Evolutionary conservation across 2,329 filamentous ascomycete species (phyloP).

Genomic region (Alternaria dauci): DNA sequence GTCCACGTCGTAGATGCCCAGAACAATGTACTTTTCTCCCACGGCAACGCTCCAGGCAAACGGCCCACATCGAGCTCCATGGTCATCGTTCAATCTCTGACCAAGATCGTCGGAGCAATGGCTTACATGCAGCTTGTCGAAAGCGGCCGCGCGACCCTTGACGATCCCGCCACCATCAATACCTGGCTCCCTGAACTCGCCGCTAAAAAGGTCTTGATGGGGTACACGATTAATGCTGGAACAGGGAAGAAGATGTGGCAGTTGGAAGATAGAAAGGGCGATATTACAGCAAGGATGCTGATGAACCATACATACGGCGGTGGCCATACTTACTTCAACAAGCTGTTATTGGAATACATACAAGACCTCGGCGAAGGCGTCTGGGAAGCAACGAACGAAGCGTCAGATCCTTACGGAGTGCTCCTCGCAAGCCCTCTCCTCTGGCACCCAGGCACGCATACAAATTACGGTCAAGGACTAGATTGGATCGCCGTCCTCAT

Average conservation of each 20-base stretch:
- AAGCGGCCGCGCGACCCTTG: conserved; percentile 22
- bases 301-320: conserved; percentile 62
- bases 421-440: conserved; percentile 30
- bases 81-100: conserved; percentile 29
- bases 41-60: conserved; percentile 16
- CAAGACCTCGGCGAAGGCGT: conserved; percentile 13
- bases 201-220: conserved; percentile 11
- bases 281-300: conserved; percentile 45
- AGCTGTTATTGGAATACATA: conserved; percentile 35
- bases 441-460: conserved; percentile 57
- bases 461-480: conserved; percentile 53
- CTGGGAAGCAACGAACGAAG: conserved; percentile 26
- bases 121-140: conserved; percentile 39
- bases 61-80: conserved; percentile 25
- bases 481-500: conserved; percentile 61
- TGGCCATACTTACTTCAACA: conserved; percentile 51
- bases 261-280: conserved; percentile 21
- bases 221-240: conserved; percentile 8
- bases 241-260: conserved; percentile 17
- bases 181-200: background rate
- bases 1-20: background rate
- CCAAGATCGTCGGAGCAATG: conserved; percentile 37
- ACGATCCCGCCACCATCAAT: conserved; percentile 26
- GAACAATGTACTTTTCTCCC: background rate
- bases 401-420: conserved; percentile 17